Conservation (phyloP, 2,329 filamentous ascomycete species). For the Aureobasidium sp. region DNA sequence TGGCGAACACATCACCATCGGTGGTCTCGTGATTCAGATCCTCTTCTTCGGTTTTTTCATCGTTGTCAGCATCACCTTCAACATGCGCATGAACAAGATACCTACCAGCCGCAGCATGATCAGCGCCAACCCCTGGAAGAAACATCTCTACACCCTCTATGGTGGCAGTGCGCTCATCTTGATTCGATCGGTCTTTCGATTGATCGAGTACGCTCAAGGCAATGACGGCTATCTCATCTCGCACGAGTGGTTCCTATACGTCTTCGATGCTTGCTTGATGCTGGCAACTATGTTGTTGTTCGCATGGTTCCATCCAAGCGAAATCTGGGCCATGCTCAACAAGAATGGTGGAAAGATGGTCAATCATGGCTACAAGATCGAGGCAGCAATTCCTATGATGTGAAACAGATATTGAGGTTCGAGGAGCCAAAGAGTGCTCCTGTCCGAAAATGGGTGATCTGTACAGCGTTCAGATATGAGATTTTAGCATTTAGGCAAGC, state of each 20-base stretch:
- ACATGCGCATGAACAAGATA: slow-evolving; percentile 21
- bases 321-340: slow-evolving; percentile 6
- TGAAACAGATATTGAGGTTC: background rate
- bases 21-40: slow-evolving; percentile 45
- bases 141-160: slow-evolving; percentile 40
- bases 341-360: slow-evolving; percentile 9
- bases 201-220: slow-evolving; percentile 44
- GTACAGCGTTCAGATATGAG: too few species aligned
- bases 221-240: slow-evolving; percentile 38
- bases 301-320: slow-evolving; percentile 21
- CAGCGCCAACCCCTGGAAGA: slow-evolving; percentile 29
- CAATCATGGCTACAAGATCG: background rate
- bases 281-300: slow-evolving; percentile 21
- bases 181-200: slow-evolving; percentile 42
- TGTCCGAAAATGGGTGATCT: too few species aligned
- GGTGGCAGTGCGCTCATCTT: slow-evolving; percentile 40
- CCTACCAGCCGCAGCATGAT: slow-evolving; percentile 19
- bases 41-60: slow-evolving; percentile 47
- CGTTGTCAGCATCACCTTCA: slow-evolving; percentile 25
- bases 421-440: too few species aligned
- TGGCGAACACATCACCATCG: slow-evolving; percentile 41
- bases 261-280: slow-evolving; percentile 26
- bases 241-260: slow-evolving; percentile 37
- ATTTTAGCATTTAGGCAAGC: too few species aligned
- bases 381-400: background rate